Conservation (phyloP, 2,329 filamentous ascomycete species). For the Hymenoscyphus fructigenus region DNA sequence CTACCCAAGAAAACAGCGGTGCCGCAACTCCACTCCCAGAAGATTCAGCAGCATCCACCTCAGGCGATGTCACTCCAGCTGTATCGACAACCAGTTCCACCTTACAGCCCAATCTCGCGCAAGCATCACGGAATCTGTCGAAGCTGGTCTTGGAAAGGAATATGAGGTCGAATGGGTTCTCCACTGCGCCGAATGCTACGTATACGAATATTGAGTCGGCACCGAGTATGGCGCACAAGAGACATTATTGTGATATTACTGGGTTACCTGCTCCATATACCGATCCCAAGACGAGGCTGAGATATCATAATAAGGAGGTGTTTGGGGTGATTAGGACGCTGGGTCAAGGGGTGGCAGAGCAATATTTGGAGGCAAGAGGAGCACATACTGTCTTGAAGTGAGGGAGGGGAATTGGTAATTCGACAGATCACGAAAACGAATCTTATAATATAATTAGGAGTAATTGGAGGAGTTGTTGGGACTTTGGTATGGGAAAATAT, state of each 20-base stretch:
- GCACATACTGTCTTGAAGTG: constrained; percentile 73
- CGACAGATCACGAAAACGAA: not conserved
- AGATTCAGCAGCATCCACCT: constrained; percentile 54
- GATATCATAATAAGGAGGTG: constrained; percentile 91
- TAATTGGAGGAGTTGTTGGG: not conserved
- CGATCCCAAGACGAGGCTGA: constrained; percentile 89
- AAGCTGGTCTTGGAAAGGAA: constrained; percentile 88
- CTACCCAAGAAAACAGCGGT: constrained; percentile 79
- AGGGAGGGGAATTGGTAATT: constrained; percentile 13
- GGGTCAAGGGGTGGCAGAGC: constrained; percentile 79
- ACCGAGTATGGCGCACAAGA: constrained; percentile 79
- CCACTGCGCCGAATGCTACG: constrained; percentile 66
- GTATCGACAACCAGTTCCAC: constrained; percentile 38
- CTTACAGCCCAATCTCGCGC: constrained; percentile 72
- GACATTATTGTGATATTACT: constrained; percentile 94
- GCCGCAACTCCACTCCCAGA: constrained; percentile 63
- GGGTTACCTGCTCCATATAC: constrained; percentile 88
- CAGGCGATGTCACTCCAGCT: constrained; percentile 47
- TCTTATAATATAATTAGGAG: not conserved
- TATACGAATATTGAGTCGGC: constrained; percentile 98
- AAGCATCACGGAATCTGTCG: constrained; percentile 81
- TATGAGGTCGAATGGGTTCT: constrained; percentile 45
- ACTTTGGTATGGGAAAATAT: not conserved
- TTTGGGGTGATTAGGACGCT: constrained; percentile 80
- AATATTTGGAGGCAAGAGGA: constrained; percentile 83